phyloP scores from a whole-genome alignment of 2,329 filamentous ascomycete species.

The Aspergillus hortae region DNA sequence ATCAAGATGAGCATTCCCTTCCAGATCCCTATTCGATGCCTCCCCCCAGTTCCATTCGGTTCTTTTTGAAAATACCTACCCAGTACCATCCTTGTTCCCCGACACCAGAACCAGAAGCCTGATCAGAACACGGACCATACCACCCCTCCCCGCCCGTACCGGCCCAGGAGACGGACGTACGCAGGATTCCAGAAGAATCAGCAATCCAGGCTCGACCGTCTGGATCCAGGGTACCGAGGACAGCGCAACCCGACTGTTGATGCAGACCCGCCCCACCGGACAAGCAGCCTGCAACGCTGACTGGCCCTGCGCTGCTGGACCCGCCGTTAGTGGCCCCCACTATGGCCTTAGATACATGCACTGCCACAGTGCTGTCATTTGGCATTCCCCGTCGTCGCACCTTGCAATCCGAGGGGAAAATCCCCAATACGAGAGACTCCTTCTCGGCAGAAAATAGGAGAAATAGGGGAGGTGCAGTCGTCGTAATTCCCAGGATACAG shows the following conservation, averaged over 20 bases:
- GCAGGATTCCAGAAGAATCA: slow-evolving; percentile 8
- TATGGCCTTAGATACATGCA: slow-evolving; percentile 22
- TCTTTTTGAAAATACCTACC: not conserved
- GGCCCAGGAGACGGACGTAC: not conserved
- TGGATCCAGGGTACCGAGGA: slow-evolving; percentile 9
- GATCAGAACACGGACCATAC: too few relatives aligned
- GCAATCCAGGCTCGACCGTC: not conserved
- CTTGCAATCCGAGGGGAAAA: slow-evolving; percentile 9
- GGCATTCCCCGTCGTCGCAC: slow-evolving; percentile 10
- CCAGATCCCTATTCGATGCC: too few relatives aligned
- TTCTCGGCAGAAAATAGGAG: not conserved
- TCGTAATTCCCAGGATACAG: not conserved
- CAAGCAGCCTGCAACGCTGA: slow-evolving; percentile 8
- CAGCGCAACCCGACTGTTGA: slow-evolving; percentile 5
- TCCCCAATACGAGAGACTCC: slow-evolving; percentile 4
- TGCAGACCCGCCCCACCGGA: slow-evolving; percentile 12
- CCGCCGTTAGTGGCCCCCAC: slow-evolving; percentile 20
- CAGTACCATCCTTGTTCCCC: not conserved
- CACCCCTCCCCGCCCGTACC: too few relatives aligned
- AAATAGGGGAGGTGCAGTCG: not conserved
- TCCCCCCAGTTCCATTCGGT: not conserved
- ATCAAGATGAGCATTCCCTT: too few relatives aligned
- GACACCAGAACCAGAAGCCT: too few relatives aligned
- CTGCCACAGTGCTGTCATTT: slow-evolving; percentile 25
- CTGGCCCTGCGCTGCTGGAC: slow-evolving; percentile 15